Evolutionary conservation across 2,329 filamentous ascomycete genomes (phyloP).

Genomic region (Colletotrichum horii): DNA sequence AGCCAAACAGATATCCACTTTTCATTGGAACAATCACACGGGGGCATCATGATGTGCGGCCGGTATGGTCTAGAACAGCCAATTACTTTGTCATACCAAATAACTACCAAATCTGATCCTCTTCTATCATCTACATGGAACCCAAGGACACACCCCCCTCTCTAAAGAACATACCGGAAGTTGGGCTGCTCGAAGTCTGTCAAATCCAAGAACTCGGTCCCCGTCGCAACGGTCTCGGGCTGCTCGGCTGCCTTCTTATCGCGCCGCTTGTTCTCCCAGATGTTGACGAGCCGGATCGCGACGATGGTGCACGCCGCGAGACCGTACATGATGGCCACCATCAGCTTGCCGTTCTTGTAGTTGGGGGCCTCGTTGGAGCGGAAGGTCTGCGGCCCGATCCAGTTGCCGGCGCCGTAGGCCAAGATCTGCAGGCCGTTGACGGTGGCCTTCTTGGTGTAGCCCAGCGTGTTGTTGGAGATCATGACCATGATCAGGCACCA

Average conservation of each 20-base stretch:
- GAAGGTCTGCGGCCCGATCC: conserved; percentile 31
- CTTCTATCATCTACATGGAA: not conserved
- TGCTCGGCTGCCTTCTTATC: conserved; percentile 28
- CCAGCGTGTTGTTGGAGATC: conserved; percentile 31
- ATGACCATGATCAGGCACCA: conserved; percentile 31
- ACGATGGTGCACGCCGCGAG: conserved; percentile 20
- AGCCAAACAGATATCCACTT: too few relatives aligned
- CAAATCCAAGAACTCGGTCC: conserved; percentile 28
- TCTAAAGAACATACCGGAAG: conserved; percentile 27
- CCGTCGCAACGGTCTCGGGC: not conserved
- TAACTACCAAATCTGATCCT: not conserved
- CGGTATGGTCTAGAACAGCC: not conserved
- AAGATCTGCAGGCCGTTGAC: conserved; percentile 28
- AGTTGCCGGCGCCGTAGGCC: conserved; percentile 24
- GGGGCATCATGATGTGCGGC: not conserved
- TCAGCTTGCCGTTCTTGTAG: conserved; percentile 29
- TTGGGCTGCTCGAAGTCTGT: conserved; percentile 27
- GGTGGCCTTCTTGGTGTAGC: conserved; percentile 33
- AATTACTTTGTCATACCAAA: not conserved
- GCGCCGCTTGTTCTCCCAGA: conserved; percentile 27
- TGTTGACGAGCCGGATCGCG: conserved; percentile 25
- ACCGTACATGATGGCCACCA: conserved; percentile 28
- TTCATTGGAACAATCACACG: not conserved
- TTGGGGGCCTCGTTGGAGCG: conserved; percentile 25
- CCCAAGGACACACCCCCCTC: not conserved